Evolutionary conservation across 2,329 filamentous ascomycete species (phyloP), one percentile per base, ranked within the genome.

Genomic region (Botrytis porri): DNA sequence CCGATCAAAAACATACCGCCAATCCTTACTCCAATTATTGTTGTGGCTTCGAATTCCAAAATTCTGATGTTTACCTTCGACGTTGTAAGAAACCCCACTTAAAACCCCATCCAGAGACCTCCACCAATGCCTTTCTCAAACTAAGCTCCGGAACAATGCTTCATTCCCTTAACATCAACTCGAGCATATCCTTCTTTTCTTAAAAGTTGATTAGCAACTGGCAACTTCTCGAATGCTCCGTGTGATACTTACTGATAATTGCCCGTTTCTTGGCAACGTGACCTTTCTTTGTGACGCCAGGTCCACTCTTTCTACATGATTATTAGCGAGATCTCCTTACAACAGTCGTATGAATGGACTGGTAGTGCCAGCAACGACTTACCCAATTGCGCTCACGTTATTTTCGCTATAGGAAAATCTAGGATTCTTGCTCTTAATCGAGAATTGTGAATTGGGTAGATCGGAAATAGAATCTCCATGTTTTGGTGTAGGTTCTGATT

Each of bases 251-350:
- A 67, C 65, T 25, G 25, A 54, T 57, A 14, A 41, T 41, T 32
- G 35, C 25, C 22, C 48, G 16, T 57, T 67, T 67, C 35, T 67
- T 57, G 48, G 35, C 25, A 37, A 57, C 18, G 18, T 66, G 64
- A 37, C 45, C 25, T 67, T 41, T 57, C 35, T 57, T 67, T 20
- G 37, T 32, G 37, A 69, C 45, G 22, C 65, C 35, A 22, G 48
- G 1, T 37, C 65, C 65, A 69, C 65, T 57, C 9, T 69, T 69
- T 43, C 65, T 69, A 48, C 39, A 32, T 9, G 20, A 20, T 12
- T n/a, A 43, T 54, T 69, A 69, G 65, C 65, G 65, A 69, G 48
- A 29, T 57, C 65, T 57, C 48, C 65, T 57, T 41, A 41, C 41
- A 22, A 8, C 35, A 41, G 32, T 22, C 29, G 48, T 32, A n/a